Evolutionary conservation across 305 asterid species (phyloP).

Genomic region (Fraxinus floribunda): DNA sequence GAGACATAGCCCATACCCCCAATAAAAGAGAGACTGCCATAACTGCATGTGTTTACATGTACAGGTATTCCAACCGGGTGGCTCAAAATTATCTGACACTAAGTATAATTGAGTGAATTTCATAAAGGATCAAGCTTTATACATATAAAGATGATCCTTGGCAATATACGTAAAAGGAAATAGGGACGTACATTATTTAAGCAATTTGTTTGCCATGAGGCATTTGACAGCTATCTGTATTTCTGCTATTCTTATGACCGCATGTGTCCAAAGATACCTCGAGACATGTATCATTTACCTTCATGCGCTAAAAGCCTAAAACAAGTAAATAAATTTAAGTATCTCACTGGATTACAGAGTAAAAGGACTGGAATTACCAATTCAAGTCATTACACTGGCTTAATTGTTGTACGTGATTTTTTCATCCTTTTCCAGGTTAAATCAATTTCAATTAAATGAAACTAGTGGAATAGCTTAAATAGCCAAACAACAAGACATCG

Average conservation of each 20-base stretch:
- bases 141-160: slow-evolving; percentile 2
- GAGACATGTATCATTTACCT: slow-evolving; percentile 14
- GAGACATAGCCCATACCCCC: slow-evolving; percentile 23
- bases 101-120: slow-evolving; percentile 1
- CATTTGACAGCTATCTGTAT: background rate
- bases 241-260: slow-evolving; percentile 7
- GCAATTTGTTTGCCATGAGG: slow-evolving; percentile 7
- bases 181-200: background rate
- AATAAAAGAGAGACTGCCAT: background rate
- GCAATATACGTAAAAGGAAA: slow-evolving; percentile 6
- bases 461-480: slow-evolving; percentile 3
- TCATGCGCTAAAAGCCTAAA: slow-evolving; percentile 1
- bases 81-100: slow-evolving; percentile 19
- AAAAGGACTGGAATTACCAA: background rate
- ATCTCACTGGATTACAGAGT: background rate
- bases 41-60: slow-evolving; percentile 14
- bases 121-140: background rate
- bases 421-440: background rate
- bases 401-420: background rate
- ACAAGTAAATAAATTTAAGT: background rate
- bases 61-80: slow-evolving; percentile 2
- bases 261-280: background rate
- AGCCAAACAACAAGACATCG: background rate
- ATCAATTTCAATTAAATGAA: slow-evolving; percentile 10
- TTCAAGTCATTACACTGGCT: slow-evolving; percentile 1